Evolutionary conservation across 768 basidiomycete species (phyloP).

Genomic region (Mycena olivaceomarginata): DNA sequence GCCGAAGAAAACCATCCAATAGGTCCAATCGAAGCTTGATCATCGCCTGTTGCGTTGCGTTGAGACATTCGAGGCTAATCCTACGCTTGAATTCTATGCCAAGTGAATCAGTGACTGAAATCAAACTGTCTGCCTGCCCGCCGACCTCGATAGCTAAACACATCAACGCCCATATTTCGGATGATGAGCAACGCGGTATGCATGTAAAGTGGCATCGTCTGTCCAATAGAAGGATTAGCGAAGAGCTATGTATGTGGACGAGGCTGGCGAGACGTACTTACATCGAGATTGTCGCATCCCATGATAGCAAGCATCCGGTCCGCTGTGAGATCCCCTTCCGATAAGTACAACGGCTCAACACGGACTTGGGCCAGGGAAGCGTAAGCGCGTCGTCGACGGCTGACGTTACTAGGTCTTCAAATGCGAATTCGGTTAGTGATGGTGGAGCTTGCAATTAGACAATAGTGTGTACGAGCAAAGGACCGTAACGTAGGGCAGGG

Average conservation of each 20-base stretch:
- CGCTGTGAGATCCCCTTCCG: constrained; percentile 67
- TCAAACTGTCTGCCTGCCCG: constrained; percentile 48
- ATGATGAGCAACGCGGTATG: constrained; percentile 38
- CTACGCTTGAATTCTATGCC: constrained; percentile 57
- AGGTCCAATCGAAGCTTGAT: constrained; percentile 68
- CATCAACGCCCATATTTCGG: constrained; percentile 21
- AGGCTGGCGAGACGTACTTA: constrained; percentile 1
- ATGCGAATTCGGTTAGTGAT: background rate
- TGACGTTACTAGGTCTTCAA: constrained; percentile 40
- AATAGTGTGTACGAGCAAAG: constrained; percentile 37
- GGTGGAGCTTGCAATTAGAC: background rate
- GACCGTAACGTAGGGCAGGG: constrained; percentile 38
- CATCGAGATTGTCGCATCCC: constrained; percentile 55
- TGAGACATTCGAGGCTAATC: constrained; percentile 61
- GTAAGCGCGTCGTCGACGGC: constrained; percentile 38
- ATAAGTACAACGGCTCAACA: constrained; percentile 64
- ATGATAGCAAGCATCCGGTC: constrained; percentile 72
- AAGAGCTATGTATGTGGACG: background rate
- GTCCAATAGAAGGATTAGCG: constrained; percentile 11
- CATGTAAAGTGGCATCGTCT: constrained; percentile 45
- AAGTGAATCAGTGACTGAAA: constrained; percentile 37
- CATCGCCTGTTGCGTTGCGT: constrained; percentile 59
- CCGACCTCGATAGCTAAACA: constrained; percentile 23
- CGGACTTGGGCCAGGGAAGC: constrained; percentile 49
- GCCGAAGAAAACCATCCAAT: constrained; percentile 64